Base-by-base conservation (phyloP, 768 basidiomycete species). In the Collybia mongolica region DNA sequence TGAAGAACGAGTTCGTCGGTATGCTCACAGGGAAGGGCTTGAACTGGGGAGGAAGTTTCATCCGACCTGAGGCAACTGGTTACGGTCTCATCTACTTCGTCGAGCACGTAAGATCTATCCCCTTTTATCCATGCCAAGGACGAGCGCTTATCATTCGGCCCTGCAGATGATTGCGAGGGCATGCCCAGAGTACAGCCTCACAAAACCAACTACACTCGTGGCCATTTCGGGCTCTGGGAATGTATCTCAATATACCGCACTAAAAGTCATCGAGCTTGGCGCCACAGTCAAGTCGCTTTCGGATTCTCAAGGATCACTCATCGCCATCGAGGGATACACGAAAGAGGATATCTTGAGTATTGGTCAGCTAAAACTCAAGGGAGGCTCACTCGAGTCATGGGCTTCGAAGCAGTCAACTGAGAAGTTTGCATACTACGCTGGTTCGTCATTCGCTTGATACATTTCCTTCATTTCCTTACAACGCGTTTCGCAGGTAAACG, bases 1-100 rank as follows among this genome's bases (percentile, higher is more conserved):
- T 81, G 64, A 72, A 77, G 55, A 88, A 88, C 67, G 84, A 88
- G 71, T 88, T 80, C 61, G 72, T 79, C 46, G 80, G 81, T 54
- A 72, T 90, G 69, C 75, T 90, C 56, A 90, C 86, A 32, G 86
- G 86, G 14, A 87, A 86, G 69, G 86, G 85, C 39, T 65, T 74
- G 52, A 68, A 75, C 63, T 87, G 83, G 82, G 85, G 84, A 69
- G 85, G 86, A 57, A 83, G 80, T 55, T 75, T 76, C 72, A 88
- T 88, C 65, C 80, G 86, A 50, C 86, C 86, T 19, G 86, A 88
- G 65, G 86, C 86, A 40, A 82, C 84, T 47, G 78, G 85, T 24
- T 88, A 82, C 64, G 86, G 86, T 60, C 71, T 88, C 60, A 83
- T 90, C 66, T 90, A 88, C 77, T 90, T 80, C 64, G 83, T 86